Evolutionary conservation across 202 grass and related monocot genomes (phyloP), one percentile per base, ranked within the genome.

Genomic region (Setaria italica): DNA sequence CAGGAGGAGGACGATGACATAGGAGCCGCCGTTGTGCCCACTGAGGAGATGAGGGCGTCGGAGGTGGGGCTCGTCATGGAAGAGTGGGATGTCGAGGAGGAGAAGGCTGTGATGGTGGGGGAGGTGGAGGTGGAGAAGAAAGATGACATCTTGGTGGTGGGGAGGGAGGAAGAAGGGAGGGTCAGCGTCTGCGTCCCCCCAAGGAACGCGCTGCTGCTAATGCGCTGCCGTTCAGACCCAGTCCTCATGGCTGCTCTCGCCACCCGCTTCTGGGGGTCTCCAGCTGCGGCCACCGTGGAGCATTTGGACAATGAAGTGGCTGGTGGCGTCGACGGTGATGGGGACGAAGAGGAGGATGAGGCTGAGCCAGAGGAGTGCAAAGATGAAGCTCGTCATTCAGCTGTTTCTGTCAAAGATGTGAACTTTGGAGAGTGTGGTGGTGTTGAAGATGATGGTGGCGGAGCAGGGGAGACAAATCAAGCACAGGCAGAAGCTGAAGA

Each of bases 191-290:
- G 96, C 74, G 90, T 99, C 80, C 96, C 96, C 0, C 96, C 97
- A 1, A 92, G 86, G 76, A 99, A 99, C 80, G 97, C 97, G 8
- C 86, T 99, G 45, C 86, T 99, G 82, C 91, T 99, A 39, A 99
- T 99, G 97, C 85, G 97, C 64, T 99, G 97, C 77, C 84, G 97
- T 75, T 99, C 97, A 1, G 97, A 99, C 91, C 97, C 97, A 0
- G 97, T 99, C 21, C 83, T 90, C 17, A 99, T 99, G 93, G 93
- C 97, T 7, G 92, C 92, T 2, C 68, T 99, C 0, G 77, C 93
- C 32, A 99, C 87, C 0, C 90, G 87, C 14, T 90, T 99, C 70
- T 99, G 96, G 97, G 96, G 92, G 2, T 99, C 97, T 16, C 97
- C 97, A 0, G 92, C 90, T 0, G 86, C 90, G 3, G 86, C 94